These are phyloP conservation scores for Chalaropsis thielavioides DNA, from an alignment of 2,329 filamentous ascomycete species.

Conservation along the genomic window DNA sequence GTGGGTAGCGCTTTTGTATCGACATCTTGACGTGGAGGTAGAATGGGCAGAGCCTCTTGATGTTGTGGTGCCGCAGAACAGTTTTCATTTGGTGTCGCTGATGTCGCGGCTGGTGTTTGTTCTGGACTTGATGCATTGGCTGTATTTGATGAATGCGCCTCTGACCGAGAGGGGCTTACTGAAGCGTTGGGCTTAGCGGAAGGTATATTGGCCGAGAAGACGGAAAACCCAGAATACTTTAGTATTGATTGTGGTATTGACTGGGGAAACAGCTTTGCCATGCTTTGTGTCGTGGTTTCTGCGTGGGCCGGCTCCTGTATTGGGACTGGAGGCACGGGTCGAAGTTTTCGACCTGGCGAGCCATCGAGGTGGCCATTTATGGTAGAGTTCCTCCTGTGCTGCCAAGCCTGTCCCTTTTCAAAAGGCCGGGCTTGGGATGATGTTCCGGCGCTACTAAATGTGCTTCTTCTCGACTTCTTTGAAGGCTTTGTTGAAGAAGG, in stretches of 20 bases:
- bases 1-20: neutral
- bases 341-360: constrained; percentile 13
- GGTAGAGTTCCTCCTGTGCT: neutral
- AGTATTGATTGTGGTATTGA: constrained; percentile 1
- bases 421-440: neutral
- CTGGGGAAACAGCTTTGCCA: neutral
- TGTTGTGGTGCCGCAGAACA: neutral
- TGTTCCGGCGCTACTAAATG: constrained; percentile 5
- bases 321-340: constrained; percentile 7
- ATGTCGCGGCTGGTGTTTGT: neutral
- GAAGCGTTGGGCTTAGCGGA: neutral
- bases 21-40: neutral
- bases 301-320: constrained; percentile 16
- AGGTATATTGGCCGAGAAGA: neutral
- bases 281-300: constrained; percentile 7
- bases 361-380: neutral
- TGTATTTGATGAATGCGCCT: neutral
- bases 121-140: neutral
- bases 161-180: neutral
- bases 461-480: constrained; percentile 13
- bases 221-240: neutral
- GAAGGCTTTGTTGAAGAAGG: constrained; percentile 10
- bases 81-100: neutral
- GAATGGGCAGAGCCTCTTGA: neutral
- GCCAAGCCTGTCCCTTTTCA: constrained; percentile 4